These are phyloP conservation scores for Chaetomium strumarium DNA, from an alignment of 2,329 filamentous ascomycete genomes.

Conservation along the genomic window DNA sequence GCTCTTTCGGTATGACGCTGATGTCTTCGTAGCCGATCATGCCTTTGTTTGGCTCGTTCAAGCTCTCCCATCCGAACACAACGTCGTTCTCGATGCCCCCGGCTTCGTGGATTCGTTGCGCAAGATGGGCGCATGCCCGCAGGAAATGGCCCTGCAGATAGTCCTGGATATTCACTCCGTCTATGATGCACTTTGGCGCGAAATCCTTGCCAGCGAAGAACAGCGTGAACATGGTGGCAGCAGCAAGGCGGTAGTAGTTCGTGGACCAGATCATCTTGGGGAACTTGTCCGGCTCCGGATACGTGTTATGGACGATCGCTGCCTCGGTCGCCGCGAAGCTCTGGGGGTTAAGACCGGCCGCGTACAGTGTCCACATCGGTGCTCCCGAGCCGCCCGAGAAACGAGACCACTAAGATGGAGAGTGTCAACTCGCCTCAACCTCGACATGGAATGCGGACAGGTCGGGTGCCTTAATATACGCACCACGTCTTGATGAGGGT, in stretches of 20 bases:
- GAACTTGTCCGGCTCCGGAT: conserved; percentile 74
- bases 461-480: conserved; percentile 29
- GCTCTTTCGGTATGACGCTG: conserved; percentile 73
- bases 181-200: conserved; percentile 90
- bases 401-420: conserved; percentile 67
- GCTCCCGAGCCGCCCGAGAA: conserved; percentile 92
- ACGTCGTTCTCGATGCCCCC: conserved; percentile 81
- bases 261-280: conserved; percentile 99
- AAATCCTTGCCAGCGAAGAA: conserved; percentile 91
- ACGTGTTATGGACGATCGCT: conserved; percentile 91
- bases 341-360: conserved; percentile 82
- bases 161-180: conserved; percentile 93
- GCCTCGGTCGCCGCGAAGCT: conserved; percentile 83
- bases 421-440: conserved; percentile 8
- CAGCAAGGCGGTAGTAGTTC: conserved; percentile 84
- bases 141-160: conserved; percentile 87
- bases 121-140: conserved; percentile 71
- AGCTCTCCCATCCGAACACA: conserved; percentile 90
- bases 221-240: conserved; percentile 86
- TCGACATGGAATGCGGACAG: not conserved
- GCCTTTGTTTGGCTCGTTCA: conserved; percentile 92
- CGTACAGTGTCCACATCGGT: conserved; percentile 96
- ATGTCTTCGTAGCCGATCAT: conserved; percentile 80
- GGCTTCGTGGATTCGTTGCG: conserved; percentile 78
- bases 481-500: conserved; percentile 96